Percentiles rank a stretch among this genome's conserved stretches.
phyloP scores from a whole-genome alignment of 2,329 filamentous ascomycete species.

The Ramularia endophylla region DNA sequence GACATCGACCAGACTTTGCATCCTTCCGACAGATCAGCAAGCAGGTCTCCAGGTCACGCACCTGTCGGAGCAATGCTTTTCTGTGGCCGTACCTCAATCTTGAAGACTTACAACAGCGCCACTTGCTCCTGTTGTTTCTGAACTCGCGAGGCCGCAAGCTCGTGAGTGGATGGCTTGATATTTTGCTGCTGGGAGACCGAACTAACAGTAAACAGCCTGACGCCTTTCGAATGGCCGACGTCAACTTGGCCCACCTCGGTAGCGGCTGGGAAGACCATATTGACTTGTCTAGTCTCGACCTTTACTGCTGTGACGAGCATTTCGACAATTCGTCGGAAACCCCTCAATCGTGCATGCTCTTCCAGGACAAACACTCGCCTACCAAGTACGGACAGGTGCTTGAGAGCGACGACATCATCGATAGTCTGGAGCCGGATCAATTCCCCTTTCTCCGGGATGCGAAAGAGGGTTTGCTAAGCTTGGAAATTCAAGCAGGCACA shows the following conservation, averaged over 20 bases:
- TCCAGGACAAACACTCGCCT: conserved; percentile 25
- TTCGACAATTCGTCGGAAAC: conserved; percentile 7
- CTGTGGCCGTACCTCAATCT: conserved; percentile 54
- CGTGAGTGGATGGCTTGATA: too few relatives aligned
- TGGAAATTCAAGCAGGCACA: conserved; percentile 48
- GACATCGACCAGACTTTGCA: conserved; percentile 49
- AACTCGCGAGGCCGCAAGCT: conserved; percentile 46
- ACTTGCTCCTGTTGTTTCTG: conserved; percentile 45
- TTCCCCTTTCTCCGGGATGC: conserved; percentile 8
- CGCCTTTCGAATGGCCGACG: conserved; percentile 45
- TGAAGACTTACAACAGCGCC: conserved; percentile 47
- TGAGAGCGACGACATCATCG: conserved; percentile 1
- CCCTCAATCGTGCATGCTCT: conserved; percentile 16
- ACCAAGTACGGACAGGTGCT: conserved; percentile 24
- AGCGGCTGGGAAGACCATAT: conserved; percentile 11
- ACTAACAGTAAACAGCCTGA: too few relatives aligned
- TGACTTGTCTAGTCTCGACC: conserved; percentile 6
- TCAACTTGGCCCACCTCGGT: conserved; percentile 31
- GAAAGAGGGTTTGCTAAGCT: conserved; percentile 34
- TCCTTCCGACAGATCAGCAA: conserved; percentile 23
- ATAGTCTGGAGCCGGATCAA: conserved; percentile 5
- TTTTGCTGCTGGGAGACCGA: too few relatives aligned
- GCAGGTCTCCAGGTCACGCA: conserved; percentile 14
- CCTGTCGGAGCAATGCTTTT: conserved; percentile 30
- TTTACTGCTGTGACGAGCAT: conserved; percentile 10